These are phyloP conservation scores for Erysimum pusillum DNA, from an alignment of 441 rosid species.

Conservation along the genomic window DNA sequence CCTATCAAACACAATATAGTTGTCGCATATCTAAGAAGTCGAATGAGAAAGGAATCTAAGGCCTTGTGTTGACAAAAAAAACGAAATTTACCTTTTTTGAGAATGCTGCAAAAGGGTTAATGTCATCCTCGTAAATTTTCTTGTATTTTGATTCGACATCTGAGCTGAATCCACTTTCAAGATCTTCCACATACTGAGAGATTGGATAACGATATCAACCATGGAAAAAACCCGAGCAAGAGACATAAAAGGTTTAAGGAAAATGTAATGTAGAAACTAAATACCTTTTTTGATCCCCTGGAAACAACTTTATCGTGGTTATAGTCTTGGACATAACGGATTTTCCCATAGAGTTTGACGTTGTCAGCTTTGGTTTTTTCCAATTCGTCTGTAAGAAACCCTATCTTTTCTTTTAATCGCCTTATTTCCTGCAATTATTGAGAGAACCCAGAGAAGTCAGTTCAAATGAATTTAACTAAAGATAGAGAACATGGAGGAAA, in stretches of 20 bases:
- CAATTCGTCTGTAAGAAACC: constrained; percentile 76
- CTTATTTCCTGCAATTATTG: constrained; percentile 72
- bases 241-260: constrained; percentile 2
- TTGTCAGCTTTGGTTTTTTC: constrained; percentile 97
- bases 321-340: constrained; percentile 96
- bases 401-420: constrained; percentile 87
- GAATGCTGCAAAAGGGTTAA: constrained; percentile 99
- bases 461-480: constrained; percentile 18
- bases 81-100: constrained; percentile 76
- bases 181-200: constrained; percentile 83
- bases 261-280: constrained; percentile 21
- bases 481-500: constrained; percentile 16
- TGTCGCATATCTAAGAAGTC: background rate
- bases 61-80: background rate
- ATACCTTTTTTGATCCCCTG: constrained; percentile 91
- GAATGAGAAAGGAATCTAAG: background rate
- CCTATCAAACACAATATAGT: constrained; percentile 51
- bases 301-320: constrained; percentile 93
- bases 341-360: constrained; percentile 94
- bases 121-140: constrained; percentile 97
- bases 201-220: constrained; percentile 13
- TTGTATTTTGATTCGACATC: constrained; percentile 98
- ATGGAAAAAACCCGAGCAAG: constrained; percentile 15
- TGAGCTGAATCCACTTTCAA: constrained; percentile 93
- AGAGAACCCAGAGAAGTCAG: constrained; percentile 17